These are phyloP conservation scores for Artemisia tridentata DNA, from an alignment of 129 eudicot species.

Conservation along the genomic window DNA sequence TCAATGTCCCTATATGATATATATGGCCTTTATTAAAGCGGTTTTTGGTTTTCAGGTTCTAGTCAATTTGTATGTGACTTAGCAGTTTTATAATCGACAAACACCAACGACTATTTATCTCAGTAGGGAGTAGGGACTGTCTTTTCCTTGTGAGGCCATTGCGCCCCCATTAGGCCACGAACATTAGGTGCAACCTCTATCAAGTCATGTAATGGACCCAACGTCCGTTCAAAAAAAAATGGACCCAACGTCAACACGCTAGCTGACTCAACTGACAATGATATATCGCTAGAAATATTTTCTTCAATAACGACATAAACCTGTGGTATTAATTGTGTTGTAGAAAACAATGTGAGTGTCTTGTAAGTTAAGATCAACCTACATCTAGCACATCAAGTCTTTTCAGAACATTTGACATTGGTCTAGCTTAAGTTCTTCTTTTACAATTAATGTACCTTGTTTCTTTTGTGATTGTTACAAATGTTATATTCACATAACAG, in stretches of 20 bases:
- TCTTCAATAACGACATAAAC: neutral
- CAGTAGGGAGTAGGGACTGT: constrained; percentile 30
- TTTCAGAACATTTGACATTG: neutral
- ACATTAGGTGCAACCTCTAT: constrained; percentile 4
- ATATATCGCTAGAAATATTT: too few relatives aligned
- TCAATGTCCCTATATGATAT: constrained; percentile 22
- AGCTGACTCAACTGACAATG: too few relatives aligned
- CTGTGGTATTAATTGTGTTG: neutral
- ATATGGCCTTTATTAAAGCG: constrained; percentile 13
- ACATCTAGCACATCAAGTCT: neutral
- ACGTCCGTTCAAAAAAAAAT: too few relatives aligned
- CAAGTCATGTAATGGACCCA: too few relatives aligned
- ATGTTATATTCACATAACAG: too few relatives aligned
- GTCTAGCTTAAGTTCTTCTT: neutral
- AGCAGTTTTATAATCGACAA: constrained; percentile 13
- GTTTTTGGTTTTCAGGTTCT: neutral
- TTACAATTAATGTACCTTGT: neutral
- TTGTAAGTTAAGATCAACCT: neutral
- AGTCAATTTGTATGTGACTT: constrained; percentile 14
- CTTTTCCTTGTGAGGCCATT: neutral
- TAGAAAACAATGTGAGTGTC: neutral
- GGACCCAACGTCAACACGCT: too few relatives aligned
- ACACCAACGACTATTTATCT: neutral
- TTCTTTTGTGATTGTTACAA: neutral
- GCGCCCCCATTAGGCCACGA: neutral